These are phyloP conservation scores for Nidularia pulvinata DNA, from an alignment of 768 basidiomycete genomes.

Conservation along the genomic window DNA sequence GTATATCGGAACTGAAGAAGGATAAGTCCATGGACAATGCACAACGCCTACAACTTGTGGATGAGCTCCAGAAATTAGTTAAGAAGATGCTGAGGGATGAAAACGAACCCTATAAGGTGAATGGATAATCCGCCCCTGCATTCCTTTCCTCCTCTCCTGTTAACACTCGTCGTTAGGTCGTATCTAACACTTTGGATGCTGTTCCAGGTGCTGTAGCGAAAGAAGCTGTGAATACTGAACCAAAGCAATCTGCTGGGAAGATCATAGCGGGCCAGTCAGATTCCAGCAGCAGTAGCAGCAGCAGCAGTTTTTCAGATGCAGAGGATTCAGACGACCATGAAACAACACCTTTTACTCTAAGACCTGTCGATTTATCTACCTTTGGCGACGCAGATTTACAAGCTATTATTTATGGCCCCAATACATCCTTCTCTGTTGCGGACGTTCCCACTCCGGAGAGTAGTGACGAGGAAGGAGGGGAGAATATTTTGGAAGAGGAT, in stretches of 20 bases:
- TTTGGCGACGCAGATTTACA: conserved; percentile 30
- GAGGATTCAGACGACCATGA: background rate
- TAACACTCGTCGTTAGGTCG: background rate
- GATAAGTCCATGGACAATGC: conserved; percentile 14
- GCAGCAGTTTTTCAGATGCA: background rate
- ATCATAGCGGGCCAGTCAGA: background rate
- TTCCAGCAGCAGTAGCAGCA: background rate
- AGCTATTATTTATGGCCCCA: conserved; percentile 36
- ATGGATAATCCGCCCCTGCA: conserved; percentile 6
- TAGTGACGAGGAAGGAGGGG: conserved; percentile 37
- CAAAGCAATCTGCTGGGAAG: background rate
- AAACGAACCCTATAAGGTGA: conserved; percentile 12
- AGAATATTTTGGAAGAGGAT: conserved; percentile 32
- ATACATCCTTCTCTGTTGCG: conserved; percentile 18
- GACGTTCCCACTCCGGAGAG: conserved; percentile 29
- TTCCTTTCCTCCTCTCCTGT: conserved; percentile 3
- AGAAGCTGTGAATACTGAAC: background rate
- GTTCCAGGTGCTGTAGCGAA: background rate
- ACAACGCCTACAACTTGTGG: conserved; percentile 27
- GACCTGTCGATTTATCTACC: conserved; percentile 8
- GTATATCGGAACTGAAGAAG: conserved; percentile 41
- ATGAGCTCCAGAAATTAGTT: conserved; percentile 35
- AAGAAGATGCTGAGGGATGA: conserved; percentile 20
- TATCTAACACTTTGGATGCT: background rate
- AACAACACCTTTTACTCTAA: background rate